A percentile compares a stretch with the other conserved stretches of the same genome.
Conservation (phyloP, 2,329 filamentous ascomycete species). For the Biscogniauxia marginata region DNA sequence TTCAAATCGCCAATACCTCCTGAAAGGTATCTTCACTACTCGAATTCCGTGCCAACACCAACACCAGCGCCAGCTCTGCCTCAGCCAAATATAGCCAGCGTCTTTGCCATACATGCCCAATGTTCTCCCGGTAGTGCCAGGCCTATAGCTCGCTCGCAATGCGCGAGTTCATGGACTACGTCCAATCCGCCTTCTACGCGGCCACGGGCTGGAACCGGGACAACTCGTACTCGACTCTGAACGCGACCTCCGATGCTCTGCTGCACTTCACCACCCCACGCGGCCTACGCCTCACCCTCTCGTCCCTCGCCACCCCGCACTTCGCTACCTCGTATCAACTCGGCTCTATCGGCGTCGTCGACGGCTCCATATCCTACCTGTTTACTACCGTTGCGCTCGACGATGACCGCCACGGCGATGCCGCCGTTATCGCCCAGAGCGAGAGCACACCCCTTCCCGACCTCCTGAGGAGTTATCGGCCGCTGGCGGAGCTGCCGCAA, state of each 20-base stretch:
- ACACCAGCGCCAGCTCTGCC: no score
- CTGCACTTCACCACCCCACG: constrained; percentile 85
- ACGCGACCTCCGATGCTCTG: constrained; percentile 78
- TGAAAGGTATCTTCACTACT: no score
- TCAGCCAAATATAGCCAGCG: neutral
- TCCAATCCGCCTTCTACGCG: constrained; percentile 86
- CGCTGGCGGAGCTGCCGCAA: constrained; percentile 61
- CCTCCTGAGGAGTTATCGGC: constrained; percentile 79
- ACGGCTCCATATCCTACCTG: constrained; percentile 95
- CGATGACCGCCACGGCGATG: constrained; percentile 32
- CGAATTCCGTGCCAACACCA: no score
- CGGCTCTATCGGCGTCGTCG: constrained; percentile 84
- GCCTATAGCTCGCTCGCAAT: constrained; percentile 47
- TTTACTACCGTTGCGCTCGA: constrained; percentile 83
- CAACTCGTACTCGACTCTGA: constrained; percentile 87
- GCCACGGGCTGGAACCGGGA: constrained; percentile 86
- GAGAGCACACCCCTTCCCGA: constrained; percentile 72
- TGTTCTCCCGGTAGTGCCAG: constrained; percentile 9
- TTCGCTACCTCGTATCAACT: constrained; percentile 94
- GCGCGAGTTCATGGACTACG: constrained; percentile 97
- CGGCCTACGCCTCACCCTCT: constrained; percentile 81
- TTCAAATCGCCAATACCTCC: no score
- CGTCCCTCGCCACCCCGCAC: constrained; percentile 86
- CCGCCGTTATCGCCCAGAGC: constrained; percentile 60
- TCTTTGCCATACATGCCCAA: constrained; percentile 1